phyloP scores from a whole-genome alignment of 1,284 basidiomycete genomes.

The Pyrrhoderma noxium region DNA sequence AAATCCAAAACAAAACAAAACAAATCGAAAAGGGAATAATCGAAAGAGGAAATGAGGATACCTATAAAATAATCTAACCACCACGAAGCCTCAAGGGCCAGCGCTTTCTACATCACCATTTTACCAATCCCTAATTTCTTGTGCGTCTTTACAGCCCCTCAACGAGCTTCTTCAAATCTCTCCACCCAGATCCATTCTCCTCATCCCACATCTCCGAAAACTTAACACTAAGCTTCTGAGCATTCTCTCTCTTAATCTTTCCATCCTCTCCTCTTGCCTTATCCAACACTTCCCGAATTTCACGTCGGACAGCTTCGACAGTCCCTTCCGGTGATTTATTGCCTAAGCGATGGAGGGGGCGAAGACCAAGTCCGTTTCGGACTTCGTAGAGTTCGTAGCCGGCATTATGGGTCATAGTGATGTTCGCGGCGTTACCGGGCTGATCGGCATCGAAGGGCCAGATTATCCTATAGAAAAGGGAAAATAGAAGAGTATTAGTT shows the following conservation, averaged over 20 bases:
- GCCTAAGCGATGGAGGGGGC: constrained; percentile 17
- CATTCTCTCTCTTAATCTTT: constrained; percentile 7
- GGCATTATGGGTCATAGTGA: constrained; percentile 20
- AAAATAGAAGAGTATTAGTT: neutral
- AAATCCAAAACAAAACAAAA: too few relatives aligned
- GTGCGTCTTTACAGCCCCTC: too few relatives aligned
- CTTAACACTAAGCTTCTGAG: constrained; percentile 3
- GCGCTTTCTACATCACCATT: too few relatives aligned
- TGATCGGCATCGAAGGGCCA: constrained; percentile 25
- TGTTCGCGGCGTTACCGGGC: constrained; percentile 23
- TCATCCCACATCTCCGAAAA: constrained; percentile 5
- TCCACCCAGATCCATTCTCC: neutral
- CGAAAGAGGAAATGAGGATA: too few relatives aligned
- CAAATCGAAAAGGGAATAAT: too few relatives aligned
- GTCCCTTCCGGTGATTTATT: constrained; percentile 10
- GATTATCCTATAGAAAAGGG: constrained; percentile 21
- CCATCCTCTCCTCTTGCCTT: constrained; percentile 11
- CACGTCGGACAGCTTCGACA: constrained; percentile 7
- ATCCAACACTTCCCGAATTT: constrained; percentile 3
- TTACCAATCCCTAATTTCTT: too few relatives aligned
- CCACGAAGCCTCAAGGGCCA: too few relatives aligned
- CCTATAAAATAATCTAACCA: too few relatives aligned
- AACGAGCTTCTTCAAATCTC: constrained; percentile 3
- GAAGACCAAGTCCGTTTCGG: constrained; percentile 23
- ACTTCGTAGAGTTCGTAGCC: constrained; percentile 27